phyloP scores from a whole-genome alignment of 805 yeast species.

The Candida parachauliodes region DNA sequence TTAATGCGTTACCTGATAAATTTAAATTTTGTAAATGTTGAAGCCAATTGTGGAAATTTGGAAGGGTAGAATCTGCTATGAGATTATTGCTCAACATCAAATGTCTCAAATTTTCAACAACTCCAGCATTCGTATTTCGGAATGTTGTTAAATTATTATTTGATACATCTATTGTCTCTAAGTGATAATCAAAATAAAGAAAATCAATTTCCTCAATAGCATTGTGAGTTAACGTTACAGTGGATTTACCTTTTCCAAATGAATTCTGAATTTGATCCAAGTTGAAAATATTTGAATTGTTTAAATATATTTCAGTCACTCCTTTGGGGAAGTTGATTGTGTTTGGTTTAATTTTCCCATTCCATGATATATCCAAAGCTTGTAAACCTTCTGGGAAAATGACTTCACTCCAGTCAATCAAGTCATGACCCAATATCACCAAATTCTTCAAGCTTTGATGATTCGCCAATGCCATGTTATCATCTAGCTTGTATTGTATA shows the following conservation, averaged over 20 bases:
- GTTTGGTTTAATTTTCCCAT: constrained; percentile 18
- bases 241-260: neutral
- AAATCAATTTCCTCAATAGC: constrained; percentile 18
- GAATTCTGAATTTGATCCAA: neutral
- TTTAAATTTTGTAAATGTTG: constrained; percentile 10
- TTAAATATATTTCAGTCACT: constrained; percentile 28
- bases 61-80: constrained; percentile 1
- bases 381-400: constrained; percentile 22
- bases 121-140: no score
- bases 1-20: constrained; percentile 8
- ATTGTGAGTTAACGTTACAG: constrained; percentile 29
- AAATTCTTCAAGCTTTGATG: constrained; percentile 20
- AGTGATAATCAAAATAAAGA: constrained; percentile 22
- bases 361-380: constrained; percentile 38
- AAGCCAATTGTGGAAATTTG: constrained; percentile 10
- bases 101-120: constrained; percentile 7
- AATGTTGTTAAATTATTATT: no score
- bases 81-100: constrained; percentile 8
- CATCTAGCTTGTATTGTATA: constrained; percentile 10
- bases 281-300: constrained; percentile 22
- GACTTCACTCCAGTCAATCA: constrained; percentile 25
- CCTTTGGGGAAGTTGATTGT: constrained; percentile 21
- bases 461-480: constrained; percentile 6
- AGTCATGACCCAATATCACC: constrained; percentile 31
- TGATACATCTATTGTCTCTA: constrained; percentile 23